phyloP scores from a whole-genome alignment of 2,329 filamentous ascomycete genomes.

The Calonectria hawksworthii region DNA sequence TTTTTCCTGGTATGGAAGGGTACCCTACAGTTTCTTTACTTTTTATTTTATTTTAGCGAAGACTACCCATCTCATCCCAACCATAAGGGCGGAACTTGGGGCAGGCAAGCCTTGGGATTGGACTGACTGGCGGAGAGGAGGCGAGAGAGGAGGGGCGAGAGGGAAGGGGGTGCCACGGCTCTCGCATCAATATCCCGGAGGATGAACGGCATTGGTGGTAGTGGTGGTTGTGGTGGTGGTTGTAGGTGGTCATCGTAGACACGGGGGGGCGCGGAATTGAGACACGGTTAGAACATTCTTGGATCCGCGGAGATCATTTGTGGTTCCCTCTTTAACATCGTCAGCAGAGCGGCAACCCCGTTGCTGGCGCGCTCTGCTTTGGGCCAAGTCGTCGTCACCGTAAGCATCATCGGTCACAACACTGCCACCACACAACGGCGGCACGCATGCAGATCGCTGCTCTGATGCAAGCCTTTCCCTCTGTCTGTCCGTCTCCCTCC shows the following conservation, averaged over 20 bases:
- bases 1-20: background rate
- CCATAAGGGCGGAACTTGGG: background rate
- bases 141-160: background rate
- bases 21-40: background rate
- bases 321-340: slow-evolving; percentile 11
- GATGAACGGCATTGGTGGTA: background rate
- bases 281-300: slow-evolving; percentile 11
- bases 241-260: background rate
- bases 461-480: background rate
- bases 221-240: background rate
- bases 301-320: slow-evolving; percentile 6
- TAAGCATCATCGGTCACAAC: slow-evolving; percentile 14
- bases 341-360: slow-evolving; percentile 10
- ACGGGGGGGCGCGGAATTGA: slow-evolving; percentile 1
- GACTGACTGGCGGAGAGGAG: background rate
- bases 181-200: slow-evolving; percentile 2
- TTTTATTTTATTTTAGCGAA: slow-evolving; percentile 3
- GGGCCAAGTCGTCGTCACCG: slow-evolving; percentile 11
- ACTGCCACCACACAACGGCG: slow-evolving; percentile 15
- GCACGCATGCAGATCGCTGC: slow-evolving; percentile 2
- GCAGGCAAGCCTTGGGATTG: background rate
- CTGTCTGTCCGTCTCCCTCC: background rate
- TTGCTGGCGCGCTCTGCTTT: slow-evolving; percentile 1
- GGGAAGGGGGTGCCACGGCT: background rate
- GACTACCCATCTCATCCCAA: background rate